Conservation (phyloP, 2,329 filamentous ascomycete species). For the Colletotrichum tofieldiae region DNA sequence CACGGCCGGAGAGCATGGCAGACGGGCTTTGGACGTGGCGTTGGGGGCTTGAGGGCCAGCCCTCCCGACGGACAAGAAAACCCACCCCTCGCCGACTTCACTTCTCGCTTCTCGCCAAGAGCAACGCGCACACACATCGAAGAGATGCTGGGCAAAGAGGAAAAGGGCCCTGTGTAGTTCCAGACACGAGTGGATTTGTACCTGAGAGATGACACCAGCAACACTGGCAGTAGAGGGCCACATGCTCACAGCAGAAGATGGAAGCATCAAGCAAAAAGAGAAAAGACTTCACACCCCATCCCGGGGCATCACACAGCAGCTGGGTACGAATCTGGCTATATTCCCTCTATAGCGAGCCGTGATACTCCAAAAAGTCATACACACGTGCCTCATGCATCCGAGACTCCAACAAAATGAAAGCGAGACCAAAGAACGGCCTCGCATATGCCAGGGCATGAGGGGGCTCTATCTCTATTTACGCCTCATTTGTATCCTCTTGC, state of each 20-base stretch:
- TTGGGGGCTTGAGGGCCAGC: no score
- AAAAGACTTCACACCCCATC: not conserved
- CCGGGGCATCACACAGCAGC: not conserved
- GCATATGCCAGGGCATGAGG: constrained; percentile 40
- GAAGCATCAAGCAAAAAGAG: not conserved
- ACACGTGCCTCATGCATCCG: constrained; percentile 35
- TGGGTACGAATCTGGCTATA: constrained; percentile 18
- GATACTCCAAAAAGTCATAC: constrained; percentile 37
- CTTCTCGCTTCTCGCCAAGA: not conserved
- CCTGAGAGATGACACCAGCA: not conserved
- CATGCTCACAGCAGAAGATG: not conserved
- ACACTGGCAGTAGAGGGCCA: not conserved
- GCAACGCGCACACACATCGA: not conserved
- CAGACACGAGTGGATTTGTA: no score
- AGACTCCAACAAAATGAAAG: constrained; percentile 32
- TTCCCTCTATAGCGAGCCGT: constrained; percentile 18
- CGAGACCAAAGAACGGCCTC: constrained; percentile 28
- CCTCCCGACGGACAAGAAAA: no score
- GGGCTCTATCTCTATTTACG: constrained; percentile 43
- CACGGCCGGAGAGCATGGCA: no score
- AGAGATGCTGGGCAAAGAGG: not conserved
- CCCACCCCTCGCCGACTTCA: not conserved
- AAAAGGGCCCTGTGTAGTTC: not conserved
- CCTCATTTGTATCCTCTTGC: constrained; percentile 39
- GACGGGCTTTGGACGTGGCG: no score